Evolutionary conservation across 768 basidiomycete genomes (phyloP), one percentile per base, ranked within the genome.

Genomic region (Dioszegia aurantiaca): DNA sequence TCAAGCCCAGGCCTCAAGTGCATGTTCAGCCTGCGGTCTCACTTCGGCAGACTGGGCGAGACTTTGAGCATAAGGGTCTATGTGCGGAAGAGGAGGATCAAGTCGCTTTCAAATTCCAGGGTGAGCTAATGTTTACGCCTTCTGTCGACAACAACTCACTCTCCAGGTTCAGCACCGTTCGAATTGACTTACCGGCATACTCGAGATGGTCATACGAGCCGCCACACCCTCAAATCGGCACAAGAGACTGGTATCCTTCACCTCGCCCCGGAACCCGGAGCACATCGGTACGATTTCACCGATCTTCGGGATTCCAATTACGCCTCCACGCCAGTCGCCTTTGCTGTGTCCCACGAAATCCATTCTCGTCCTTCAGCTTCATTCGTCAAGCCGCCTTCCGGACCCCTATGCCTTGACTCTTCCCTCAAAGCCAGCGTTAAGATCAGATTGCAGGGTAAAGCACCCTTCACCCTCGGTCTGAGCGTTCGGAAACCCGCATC

Each of bases 171-270:
- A 21, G 86, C 90, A n/a, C 92, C 92, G 0, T 97, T 93, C 83
- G 87, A 94, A 72, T 85, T 94, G 61, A 86, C 84, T 82, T 95
- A 93, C 76, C 88, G 89, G 63, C 84, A 90, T 54, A 89, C 87
- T 0, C 37, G 61, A 5, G 60, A 61, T 26, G 59, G 60, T 3
- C 55, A 58, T 24, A 62, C 66, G 12, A 59, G 52, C 17, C 58
- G 58, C 28, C 64, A 72, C 37, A 63, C 58, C 12, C 55, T 74
- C 24, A 72, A 72, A 46, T 44, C 37, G 14, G 72, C 74, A 8
- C 68, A 70, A 54, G 60, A 63, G 17, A 60, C 57, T 16, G 74
- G 72, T 26, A 61, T 72, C 4, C 59, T 76, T 5, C 74, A 74
- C 39, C 62, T 76, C 17, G 91, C 89, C 0, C 83, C 85, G 0